Base-by-base conservation (phyloP, 78 protist genomes). In the Planoprotostelium fungivorum region DNA sequence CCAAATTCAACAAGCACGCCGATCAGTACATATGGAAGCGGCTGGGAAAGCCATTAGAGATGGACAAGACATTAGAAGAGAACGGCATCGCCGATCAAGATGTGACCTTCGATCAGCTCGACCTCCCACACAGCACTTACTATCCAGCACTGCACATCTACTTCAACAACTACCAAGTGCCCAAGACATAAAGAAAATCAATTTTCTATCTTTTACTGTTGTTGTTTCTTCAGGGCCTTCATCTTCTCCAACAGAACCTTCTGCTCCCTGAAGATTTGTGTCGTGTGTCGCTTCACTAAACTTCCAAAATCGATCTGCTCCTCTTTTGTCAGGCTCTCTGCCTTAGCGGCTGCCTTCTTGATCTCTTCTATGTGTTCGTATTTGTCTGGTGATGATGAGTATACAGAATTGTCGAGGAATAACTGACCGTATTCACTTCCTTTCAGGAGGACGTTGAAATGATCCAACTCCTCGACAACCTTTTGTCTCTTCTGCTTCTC, bases 21-120 rank as follows among this genome's bases (percentile, higher is more conserved):
- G 89, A 34, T 83, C 34, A 83, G n/a, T 95, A 95, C 88, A 88
- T 89, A 5, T 93, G 97, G 97, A 95, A 89, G 87, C 87, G 91
- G 34, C 38, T 35, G 28, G 93, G 91, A 0, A 0, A 5, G 28
- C 34, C 0, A 34, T 87, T 95, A 1, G 95, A 93, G 91, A 91
- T 93, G 94, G 9, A 35, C 29, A 36, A 84, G 84, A 93, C 97
- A 1, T 88, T 95, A 34, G 92, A 73, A 0, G 94, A 84, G 36
- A 95, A 95, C 90, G 90, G 88, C 31, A 51, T 95, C 34, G 1
- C 0, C 1, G 97, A 95, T 51, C 94, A 93, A 34, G 37, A 38
- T 0, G 92, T 86, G 0, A 94, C 90, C 83, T 87, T 38, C 29
- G 89, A 36, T 31, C 88, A 86, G 31, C 83, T 93, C 1, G 90